These are phyloP conservation scores for Saccharomycopsis hybrid DNA, from an alignment of 1,139 yeast genomes.

Conservation along the genomic window DNA sequence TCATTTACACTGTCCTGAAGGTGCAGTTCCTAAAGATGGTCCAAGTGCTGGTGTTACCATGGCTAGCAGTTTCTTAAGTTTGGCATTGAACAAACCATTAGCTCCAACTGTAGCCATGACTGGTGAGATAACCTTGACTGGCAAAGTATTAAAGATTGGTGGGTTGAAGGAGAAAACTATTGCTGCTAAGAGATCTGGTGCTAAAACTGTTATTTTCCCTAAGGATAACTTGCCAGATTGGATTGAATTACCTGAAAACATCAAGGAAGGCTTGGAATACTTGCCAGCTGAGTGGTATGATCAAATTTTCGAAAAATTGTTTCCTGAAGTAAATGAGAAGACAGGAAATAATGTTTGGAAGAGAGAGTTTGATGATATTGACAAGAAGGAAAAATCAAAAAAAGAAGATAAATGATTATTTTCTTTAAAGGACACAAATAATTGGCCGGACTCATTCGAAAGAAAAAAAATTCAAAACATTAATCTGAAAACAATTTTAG, in stretches of 20 bases:
- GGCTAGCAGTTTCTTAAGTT: constrained; percentile 79
- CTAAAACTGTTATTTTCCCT: constrained; percentile 85
- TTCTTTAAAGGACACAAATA: too few species aligned
- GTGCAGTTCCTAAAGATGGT: constrained; percentile 96
- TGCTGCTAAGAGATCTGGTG: constrained; percentile 95
- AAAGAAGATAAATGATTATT: too few species aligned
- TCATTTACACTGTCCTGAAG: constrained; percentile 96
- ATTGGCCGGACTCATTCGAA: too few species aligned
- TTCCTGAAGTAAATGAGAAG: constrained; percentile 48
- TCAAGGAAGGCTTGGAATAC: constrained; percentile 78
- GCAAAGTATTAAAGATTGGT: constrained; percentile 88
- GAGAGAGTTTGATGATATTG: constrained; percentile 23
- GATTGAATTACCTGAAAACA: constrained; percentile 87
- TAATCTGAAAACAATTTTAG: too few species aligned
- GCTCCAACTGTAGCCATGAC: constrained; percentile 91
- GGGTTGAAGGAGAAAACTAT: constrained; percentile 91
- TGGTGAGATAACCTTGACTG: constrained; percentile 90
- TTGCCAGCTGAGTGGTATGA: constrained; percentile 90
- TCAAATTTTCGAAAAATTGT: constrained; percentile 71
- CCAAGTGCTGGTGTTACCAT: constrained; percentile 98
- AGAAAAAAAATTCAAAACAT: too few species aligned
- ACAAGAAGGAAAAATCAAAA: constrained; percentile 11
- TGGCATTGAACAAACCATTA: constrained; percentile 68
- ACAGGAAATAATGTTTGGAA: constrained; percentile 62
- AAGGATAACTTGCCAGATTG: constrained; percentile 88